Base-by-base conservation (phyloP, 495 filamentous ascomycete species). In the Umbilicaria muhlenbergii region DNA sequence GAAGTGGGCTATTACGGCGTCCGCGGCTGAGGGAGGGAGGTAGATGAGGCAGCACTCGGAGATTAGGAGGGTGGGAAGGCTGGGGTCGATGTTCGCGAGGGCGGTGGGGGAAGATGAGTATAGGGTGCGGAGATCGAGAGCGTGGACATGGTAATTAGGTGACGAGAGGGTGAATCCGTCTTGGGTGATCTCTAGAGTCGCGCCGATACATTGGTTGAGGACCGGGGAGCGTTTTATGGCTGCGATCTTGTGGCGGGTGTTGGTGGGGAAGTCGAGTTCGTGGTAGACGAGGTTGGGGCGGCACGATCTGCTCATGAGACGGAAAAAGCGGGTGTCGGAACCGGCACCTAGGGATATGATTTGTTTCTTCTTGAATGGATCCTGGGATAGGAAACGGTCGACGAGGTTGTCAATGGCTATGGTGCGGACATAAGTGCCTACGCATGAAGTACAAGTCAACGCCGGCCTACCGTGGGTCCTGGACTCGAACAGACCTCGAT, bases 1-100 rank as follows among this genome's bases (percentile, higher is more conserved):
- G 50, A 93, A 86, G 54, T 75, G 79, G 17, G 66, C 49, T n/a
- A 94, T 63, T 11, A 91, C 75, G 11, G 61, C 55, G 36, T 64
- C 62, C 1, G 85, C 80, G 28, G 74, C 68, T 0, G 65, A 45
- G 0, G 78, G 69, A 1, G 77, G 67, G 1, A 98, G 71, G 57
- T 98, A 98, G 49, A 86, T 80, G 18, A 98, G 70, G 61, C 91
- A 95, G 66, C 89, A 95, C 59, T 98, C 91, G 0, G 86, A 94
- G 11, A 96, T 69, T 33, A 96, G 51, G 12, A 96, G 61, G 1
- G 89, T 96, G 1, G 89, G 88, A 0, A 83, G 62, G 47, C 51
- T 53, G 0, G 63, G 57, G 16, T 81, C 69, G 1, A 78, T 58
- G 12, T 56, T 58, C 2, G 48, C 47, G 8, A 62, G 58, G 10